Evolutionary conservation across 1,139 yeast genomes (phyloP), one percentile per base, ranked within the genome.

Genomic region (Sugiyamaella neomexicana): DNA sequence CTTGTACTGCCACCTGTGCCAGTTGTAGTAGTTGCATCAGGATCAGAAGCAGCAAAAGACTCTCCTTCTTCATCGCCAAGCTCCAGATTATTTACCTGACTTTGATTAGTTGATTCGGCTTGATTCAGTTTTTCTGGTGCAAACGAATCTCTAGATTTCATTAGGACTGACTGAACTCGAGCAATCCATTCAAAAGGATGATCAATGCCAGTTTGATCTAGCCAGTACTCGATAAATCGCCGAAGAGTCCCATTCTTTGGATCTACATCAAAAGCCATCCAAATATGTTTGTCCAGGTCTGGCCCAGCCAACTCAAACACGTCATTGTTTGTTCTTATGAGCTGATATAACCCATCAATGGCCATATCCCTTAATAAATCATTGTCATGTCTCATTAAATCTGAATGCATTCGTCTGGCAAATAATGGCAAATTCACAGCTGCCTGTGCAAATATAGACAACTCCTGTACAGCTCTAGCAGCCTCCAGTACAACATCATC

Each of bases 41-140:
- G 70, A 8, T 62, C 61, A 10, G 68, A 67, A 9, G 62, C 69
- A 3, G 77, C 73, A 58, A 78, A 75, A 0, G 79, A 72, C 46
- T 72, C 76, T 1, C 76, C 75, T 60, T 77, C 81, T 55, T 77
- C 81, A 52, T 75, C 79, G 1, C 71, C 71, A 51, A 71, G 70
- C 8, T 57, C 61, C 9, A 55, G 54, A 10, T 53, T 57, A 5
- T 55, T 54, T 4, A 37, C 29, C 2, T 31, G 44, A 13, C 16
- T 13, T 8, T 41, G 47, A 5, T 15, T 13, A 12, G 29, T 31
- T 12, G 10, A 9, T 29, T 47, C 45, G 6, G 37, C 12, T 20
- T 38, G 53, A 12, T 17, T 29, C 4, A 13, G 31, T 15, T 5
- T 20, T 6, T 38, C 45, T 17, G 62, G 58, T 42, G 58, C 42